Base-by-base conservation (phyloP, 2,329 filamentous ascomycete species). In the Neophaeococcomyces aloes region DNA sequence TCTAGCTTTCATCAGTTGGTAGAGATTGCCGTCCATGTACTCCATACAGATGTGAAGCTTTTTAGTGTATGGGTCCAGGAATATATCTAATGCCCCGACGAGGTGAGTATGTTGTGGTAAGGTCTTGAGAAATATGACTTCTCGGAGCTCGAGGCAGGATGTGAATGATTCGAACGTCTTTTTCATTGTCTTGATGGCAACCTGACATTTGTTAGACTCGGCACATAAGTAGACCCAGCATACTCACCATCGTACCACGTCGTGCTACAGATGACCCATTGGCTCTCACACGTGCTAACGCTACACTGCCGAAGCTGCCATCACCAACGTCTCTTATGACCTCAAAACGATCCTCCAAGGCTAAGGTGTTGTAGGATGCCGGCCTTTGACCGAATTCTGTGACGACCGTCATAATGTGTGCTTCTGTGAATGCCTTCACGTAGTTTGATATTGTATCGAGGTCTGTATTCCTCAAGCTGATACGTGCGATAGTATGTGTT, bases 101-200 rank as follows among this genome's bases (percentile, higher is more conserved):
- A 98, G 76, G 63, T 98, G 91, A 55, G 80, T 78, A 60, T 98
- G 91, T 34, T 76, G 71, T 2, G 91, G 91, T 13, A 98, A 71
- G 8, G 87, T 89, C 59, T 86, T 81, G 36, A 98, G 71, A 66
- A 98, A 98, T 61, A 98, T 91, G 53, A 98, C 91, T 65, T 98
- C 91, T 49, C 91, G 82, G 42, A 98, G 76, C 65, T 98, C 91
- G 51, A 95, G 68, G 63, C 91, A 98, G 41, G 87, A 83, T 13
- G 77, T 70, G 60, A 95, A 87, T 1, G 86, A 94, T 56, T 96
- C 88, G 57, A 96, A 98, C 0, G 83, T 88, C 76, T 98, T 98
- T 75, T 98, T 98, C 91, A 98, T 98, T 4, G 91, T 96, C 69
- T 98, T 98, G 68, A 98, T 95, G 33, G 91, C 91, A 57, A 98